A percentile compares a stretch with the other conserved stretches of the same genome.
phyloP scores from a whole-genome alignment of 495 filamentous ascomycete species.

The Corynascus novoguineensis region DNA sequence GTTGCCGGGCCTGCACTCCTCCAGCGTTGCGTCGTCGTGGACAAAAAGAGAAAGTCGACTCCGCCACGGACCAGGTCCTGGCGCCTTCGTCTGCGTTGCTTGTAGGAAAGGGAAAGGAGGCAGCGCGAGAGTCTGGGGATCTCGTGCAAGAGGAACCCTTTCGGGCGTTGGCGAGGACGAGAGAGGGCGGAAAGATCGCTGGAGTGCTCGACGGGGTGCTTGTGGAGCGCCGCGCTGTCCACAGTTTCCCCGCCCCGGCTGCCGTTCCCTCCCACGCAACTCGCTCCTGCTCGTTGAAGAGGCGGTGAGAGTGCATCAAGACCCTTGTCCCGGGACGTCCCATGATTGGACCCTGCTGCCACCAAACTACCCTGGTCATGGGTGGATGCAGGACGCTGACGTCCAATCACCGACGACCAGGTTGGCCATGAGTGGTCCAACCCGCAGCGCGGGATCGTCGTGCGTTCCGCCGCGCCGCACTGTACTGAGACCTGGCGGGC shows the following conservation, averaged over 20 bases:
- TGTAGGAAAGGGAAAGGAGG: constrained; percentile 5
- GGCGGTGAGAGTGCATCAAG: constrained; percentile 35
- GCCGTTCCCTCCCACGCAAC: constrained; percentile 18
- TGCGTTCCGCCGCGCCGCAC: constrained; percentile 26
- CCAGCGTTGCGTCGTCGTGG: not conserved
- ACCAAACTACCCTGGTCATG: constrained; percentile 21
- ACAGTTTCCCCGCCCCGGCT: constrained; percentile 10
- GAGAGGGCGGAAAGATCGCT: constrained; percentile 14
- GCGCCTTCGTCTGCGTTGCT: constrained; percentile 11
- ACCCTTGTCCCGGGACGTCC: constrained; percentile 24
- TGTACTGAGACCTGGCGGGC: constrained; percentile 24
- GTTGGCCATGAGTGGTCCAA: constrained; percentile 6
- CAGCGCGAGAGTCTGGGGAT: constrained; percentile 15
- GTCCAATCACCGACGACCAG: constrained; percentile 23
- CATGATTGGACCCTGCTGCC: constrained; percentile 27
- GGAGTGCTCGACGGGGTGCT: constrained; percentile 12
- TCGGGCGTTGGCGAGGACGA: constrained; percentile 10
- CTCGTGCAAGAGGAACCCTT: constrained; percentile 8
- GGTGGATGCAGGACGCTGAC: constrained; percentile 22
- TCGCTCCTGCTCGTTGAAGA: constrained; percentile 32
- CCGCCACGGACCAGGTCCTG: not conserved
- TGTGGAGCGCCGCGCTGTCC: constrained; percentile 5
- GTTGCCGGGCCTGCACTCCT: constrained; percentile 14
- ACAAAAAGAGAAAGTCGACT: constrained; percentile 5
- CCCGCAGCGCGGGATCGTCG: constrained; percentile 16